Base-by-base conservation (phyloP, 805 yeast species). In the Wickerhamiella spandovensis region DNA sequence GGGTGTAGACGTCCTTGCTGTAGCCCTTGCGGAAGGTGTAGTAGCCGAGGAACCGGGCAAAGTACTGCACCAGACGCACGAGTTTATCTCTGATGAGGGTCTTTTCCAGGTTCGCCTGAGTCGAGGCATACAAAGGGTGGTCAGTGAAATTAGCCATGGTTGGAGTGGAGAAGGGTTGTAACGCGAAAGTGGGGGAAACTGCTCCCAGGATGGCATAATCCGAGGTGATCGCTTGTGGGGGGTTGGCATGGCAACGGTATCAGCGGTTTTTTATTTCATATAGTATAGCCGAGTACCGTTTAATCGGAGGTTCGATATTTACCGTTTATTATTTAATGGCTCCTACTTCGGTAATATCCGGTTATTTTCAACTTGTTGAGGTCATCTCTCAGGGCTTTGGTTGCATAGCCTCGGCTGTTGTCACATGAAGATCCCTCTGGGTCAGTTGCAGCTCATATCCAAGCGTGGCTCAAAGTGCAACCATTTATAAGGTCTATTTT, bases 81-180 rank as follows among this genome's bases (percentile, higher is more conserved):
- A 81, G 65, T 70, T 88, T 88, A 63, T 88, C 96, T 58, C 95
- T 75, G 52, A 90, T 90, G 41, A 81, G 77, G 15, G 61, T 58
- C 44, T 54, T 55, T 53, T 59, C 63, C 18, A 59, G 53, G 39
- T 54, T 51, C 15, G 41, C 23, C 17, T 51, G 50, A 3, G 58
- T 53, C 39, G 53, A 46, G 32, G 50, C 48, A 44, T 58, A 58
- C 25, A 53, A 49, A 8, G 62, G 62, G 50, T 58, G 61, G 44
- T 54, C 53, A 22, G 57, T 35, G 20, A 52, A 44, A 30, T 44
- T 24, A 23, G 53, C 42, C 55, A 53, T 50, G 25, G 10, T 9
- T n/a, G n/a, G n/a, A n/a, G n/a, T 28, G 41, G 41, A n/a, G 22
- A 38, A 30, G 21, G 15, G 21, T 15, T 17, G 20, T 20, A 9